Conservation (phyloP, 768 basidiomycete species). For the Boletellus emodensis region DNA sequence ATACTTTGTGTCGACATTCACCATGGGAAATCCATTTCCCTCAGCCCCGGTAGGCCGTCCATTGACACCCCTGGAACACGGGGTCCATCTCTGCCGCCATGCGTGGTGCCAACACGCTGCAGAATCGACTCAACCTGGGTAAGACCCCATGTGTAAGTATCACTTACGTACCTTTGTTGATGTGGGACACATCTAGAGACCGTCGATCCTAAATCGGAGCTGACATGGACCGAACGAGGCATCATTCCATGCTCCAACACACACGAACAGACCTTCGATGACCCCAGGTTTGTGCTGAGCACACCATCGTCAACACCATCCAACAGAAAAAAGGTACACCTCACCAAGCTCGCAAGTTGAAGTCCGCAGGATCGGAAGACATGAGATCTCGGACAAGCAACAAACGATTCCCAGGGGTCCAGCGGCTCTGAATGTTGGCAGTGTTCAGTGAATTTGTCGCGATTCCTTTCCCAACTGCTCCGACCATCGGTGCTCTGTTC, state of each 20-base stretch:
- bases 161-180: conserved; percentile 16
- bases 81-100: background rate
- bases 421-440: conserved; percentile 8
- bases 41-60: conserved; percentile 11
- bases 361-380: conserved; percentile 13
- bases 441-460: conserved; percentile 15
- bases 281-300: conserved; percentile 4
- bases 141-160: background rate
- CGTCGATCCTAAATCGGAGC: background rate
- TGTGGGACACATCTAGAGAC: background rate
- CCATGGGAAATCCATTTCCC: conserved; percentile 2
- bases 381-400: conserved; percentile 15
- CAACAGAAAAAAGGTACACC: background rate
- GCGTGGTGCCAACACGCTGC: background rate
- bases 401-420: conserved; percentile 2
- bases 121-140: background rate
- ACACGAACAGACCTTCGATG: background rate
- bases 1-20: background rate
- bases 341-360: conserved; percentile 15
- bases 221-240: background rate
- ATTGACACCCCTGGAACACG: background rate
- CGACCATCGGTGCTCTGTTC: conserved; percentile 1
- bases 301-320: background rate
- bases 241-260: background rate
- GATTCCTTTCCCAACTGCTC: conserved; percentile 14